Percentiles rank a stretch among this genome's conserved stretches.
Evolutionary conservation across 768 basidiomycete genomes (phyloP).

Genomic region (Termitomyces sp.): DNA sequence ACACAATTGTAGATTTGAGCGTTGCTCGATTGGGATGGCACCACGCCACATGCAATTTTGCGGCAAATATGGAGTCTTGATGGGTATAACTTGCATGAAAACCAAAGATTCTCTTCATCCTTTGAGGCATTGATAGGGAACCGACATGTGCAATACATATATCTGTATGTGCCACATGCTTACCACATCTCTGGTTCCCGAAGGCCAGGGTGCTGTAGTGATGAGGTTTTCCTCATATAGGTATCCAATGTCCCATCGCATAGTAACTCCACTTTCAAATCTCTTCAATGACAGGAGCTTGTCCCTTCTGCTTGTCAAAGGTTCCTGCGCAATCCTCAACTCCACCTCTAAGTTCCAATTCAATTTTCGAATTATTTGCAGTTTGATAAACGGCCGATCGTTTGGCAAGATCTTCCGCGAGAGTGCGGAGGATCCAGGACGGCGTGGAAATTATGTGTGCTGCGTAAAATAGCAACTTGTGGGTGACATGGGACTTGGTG

Average conservation of each 20-base stretch:
- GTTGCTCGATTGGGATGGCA: neutral
- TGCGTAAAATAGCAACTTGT: constrained; percentile 68
- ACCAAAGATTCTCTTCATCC: neutral
- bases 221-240: neutral
- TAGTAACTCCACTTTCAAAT: neutral
- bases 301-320: neutral
- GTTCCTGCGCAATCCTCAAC: neutral
- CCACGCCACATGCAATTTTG: neutral
- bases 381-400: constrained; percentile 18
- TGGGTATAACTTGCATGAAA: neutral
- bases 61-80: neutral
- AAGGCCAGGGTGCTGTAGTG: neutral
- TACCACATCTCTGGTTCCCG: neutral
- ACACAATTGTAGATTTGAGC: neutral
- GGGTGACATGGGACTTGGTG: constrained; percentile 34
- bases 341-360: neutral
- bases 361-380: neutral
- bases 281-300: constrained; percentile 9
- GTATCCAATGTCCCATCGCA: too few relatives aligned
- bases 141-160: neutral
- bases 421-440: constrained; percentile 27
- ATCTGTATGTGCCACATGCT: neutral
- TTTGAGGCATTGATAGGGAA: neutral
- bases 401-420: constrained; percentile 36
- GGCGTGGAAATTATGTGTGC: constrained; percentile 55